Evolutionary conservation across 169 alveolate genomes (phyloP).

Genomic region (Cryptosporidium andersoni): DNA sequence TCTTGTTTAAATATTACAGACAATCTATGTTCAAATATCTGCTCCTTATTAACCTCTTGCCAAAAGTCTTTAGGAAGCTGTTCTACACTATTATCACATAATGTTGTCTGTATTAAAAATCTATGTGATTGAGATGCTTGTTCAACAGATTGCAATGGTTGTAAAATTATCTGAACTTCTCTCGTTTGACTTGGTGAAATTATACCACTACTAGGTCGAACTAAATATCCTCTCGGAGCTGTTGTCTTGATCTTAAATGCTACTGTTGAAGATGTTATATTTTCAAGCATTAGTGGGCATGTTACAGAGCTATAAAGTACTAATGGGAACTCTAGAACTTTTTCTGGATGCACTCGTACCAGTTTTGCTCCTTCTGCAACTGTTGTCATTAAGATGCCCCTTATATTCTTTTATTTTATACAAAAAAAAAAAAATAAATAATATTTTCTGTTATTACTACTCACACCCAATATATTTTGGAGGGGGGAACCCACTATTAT

Average conservation of each 20-base stretch:
- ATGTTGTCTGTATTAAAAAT: conserved; percentile 82
- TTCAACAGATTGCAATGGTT: conserved; percentile 82
- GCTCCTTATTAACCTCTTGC: conserved; percentile 81
- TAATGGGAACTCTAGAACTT: conserved; percentile 85
- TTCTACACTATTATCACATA: conserved; percentile 77
- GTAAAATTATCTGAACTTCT: conserved; percentile 84
- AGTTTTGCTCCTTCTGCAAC: conserved; percentile 71
- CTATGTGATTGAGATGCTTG: conserved; percentile 82
- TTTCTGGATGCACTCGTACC: conserved; percentile 83
- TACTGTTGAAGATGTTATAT: conserved; percentile 80
- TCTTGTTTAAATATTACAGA: conserved; percentile 84
- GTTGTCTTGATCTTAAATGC: conserved; percentile 88
- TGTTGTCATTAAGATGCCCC: not conserved
- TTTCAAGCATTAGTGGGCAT: conserved; percentile 82
- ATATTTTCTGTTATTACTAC: not conserved
- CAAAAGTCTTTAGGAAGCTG: conserved; percentile 85
- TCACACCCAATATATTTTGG: conserved; percentile 14
- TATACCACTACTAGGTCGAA: conserved; percentile 85
- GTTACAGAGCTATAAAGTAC: conserved; percentile 85
- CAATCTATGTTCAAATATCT: conserved; percentile 83
- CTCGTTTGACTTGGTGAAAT: conserved; percentile 81
- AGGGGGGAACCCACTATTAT: conserved; percentile 2
- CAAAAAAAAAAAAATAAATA: not conserved
- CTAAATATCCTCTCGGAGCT: conserved; percentile 87
- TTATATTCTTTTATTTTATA: not conserved